Percentiles rank a stretch among this genome's conserved stretches.
phyloP scores from a whole-genome alignment of 345 rosid species.

The Euclidium syriacum region DNA sequence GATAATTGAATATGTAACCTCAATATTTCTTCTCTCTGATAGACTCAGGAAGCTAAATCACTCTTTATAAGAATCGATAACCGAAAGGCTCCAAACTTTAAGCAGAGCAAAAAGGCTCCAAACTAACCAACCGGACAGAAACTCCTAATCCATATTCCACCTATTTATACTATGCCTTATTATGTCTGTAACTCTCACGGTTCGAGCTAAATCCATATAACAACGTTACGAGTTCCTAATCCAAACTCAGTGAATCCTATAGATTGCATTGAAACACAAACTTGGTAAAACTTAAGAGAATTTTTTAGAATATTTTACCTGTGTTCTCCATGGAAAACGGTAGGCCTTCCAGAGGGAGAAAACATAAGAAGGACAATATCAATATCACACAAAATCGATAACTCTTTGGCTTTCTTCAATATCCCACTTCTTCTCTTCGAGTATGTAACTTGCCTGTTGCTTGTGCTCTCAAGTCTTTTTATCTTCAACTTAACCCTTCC shows the following conservation, averaged over 20 bases:
- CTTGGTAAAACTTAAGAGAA: background rate
- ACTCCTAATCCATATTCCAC: background rate
- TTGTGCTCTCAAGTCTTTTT: constrained; percentile 72
- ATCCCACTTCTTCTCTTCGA: constrained; percentile 81
- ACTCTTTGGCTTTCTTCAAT: constrained; percentile 84
- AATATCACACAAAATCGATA: constrained; percentile 79
- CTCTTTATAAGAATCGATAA: background rate
- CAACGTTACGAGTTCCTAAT: background rate
- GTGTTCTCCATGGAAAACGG: constrained; percentile 64
- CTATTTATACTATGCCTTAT: background rate
- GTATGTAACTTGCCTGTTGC: constrained; percentile 73
- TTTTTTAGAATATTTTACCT: constrained; percentile 36
- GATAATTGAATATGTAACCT: background rate
- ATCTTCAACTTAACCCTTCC: constrained; percentile 90
- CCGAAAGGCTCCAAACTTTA: background rate
- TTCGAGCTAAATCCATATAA: background rate
- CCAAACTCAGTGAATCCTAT: background rate
- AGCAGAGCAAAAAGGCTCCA: background rate
- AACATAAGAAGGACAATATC: constrained; percentile 84
- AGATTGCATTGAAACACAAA: background rate
- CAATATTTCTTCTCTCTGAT: background rate
- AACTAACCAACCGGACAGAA: background rate
- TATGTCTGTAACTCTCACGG: background rate
- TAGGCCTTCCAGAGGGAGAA: constrained; percentile 77
- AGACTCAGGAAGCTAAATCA: background rate